These are phyloP conservation scores for Aspergillus vadensis DNA, from an alignment of 2,329 filamentous ascomycete genomes.

Conservation along the genomic window DNA sequence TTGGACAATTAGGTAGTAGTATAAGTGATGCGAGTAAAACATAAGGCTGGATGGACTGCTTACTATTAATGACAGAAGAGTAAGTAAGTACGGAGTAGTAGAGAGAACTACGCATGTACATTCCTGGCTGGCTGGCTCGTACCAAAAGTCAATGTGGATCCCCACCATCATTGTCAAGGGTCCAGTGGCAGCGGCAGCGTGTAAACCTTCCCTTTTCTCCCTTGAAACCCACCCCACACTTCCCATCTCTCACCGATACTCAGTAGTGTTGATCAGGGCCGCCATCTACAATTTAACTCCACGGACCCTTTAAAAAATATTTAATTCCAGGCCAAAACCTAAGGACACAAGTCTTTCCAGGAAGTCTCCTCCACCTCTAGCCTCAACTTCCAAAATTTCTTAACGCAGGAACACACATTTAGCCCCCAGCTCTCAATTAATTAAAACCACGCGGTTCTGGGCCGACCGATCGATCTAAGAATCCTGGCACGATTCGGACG, in stretches of 20 bases:
- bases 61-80: too few species aligned
- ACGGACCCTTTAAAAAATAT: background rate
- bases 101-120: too few species aligned
- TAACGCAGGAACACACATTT: background rate
- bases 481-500: background rate
- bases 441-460: background rate
- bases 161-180: background rate
- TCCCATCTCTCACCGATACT: background rate
- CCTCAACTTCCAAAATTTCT: background rate
- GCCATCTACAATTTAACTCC: background rate
- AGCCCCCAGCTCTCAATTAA: background rate
- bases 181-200: conserved; percentile 5
- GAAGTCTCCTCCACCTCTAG: background rate
- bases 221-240: conserved; percentile 10
- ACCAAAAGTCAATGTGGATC: background rate
- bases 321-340: background rate
- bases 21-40: too few species aligned
- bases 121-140: too few species aligned
- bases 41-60: too few species aligned
- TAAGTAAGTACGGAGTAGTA: too few species aligned
- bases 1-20: too few species aligned
- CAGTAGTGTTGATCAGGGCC: background rate
- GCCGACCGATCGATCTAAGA: background rate
- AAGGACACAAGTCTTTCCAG: background rate
- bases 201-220: conserved; percentile 19